Evolutionary conservation across 768 basidiomycete species (phyloP).

Genomic region (Trametes villosa): DNA sequence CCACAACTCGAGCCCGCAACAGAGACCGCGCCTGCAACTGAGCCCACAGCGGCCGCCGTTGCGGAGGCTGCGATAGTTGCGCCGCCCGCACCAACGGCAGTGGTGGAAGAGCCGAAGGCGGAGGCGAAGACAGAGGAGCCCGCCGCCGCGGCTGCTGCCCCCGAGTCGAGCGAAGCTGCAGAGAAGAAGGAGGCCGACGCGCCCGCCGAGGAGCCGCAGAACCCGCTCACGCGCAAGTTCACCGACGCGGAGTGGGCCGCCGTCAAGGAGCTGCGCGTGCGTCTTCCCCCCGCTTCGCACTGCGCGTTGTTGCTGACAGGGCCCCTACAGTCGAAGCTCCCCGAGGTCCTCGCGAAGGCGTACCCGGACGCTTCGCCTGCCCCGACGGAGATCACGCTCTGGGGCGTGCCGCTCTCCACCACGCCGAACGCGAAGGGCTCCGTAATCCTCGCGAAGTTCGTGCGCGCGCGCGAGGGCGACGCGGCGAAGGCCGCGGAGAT

Average conservation of each 20-base stretch:
- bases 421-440: constrained; percentile 59
- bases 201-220: constrained; percentile 62
- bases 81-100: constrained; percentile 16
- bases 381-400: constrained; percentile 56
- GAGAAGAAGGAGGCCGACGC: not conserved
- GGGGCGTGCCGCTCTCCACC: constrained; percentile 65
- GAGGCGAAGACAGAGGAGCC: not conserved
- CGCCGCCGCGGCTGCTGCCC: not conserved
- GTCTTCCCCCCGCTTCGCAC: constrained; percentile 20
- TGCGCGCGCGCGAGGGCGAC: constrained; percentile 69
- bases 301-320: not conserved
- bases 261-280: constrained; percentile 68
- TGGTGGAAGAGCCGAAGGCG: not conserved
- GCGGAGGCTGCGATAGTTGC: too few species aligned
- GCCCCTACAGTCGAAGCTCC: constrained; percentile 40
- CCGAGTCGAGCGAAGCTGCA: too few species aligned
- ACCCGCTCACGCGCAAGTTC: constrained; percentile 68
- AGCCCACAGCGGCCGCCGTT: constrained; percentile 16
- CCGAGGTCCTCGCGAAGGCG: constrained; percentile 59
- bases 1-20: constrained; percentile 17
- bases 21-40: constrained; percentile 8
- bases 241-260: constrained; percentile 74
- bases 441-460: constrained; percentile 81
- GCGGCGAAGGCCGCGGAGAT: constrained; percentile 61
- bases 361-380: constrained; percentile 62